A percentile compares a stretch with the other conserved stretches of the same genome.
phyloP scores from a whole-genome alignment of 371 early-diverging fungal species.

The Neoconidiobolus thromboides region DNA sequence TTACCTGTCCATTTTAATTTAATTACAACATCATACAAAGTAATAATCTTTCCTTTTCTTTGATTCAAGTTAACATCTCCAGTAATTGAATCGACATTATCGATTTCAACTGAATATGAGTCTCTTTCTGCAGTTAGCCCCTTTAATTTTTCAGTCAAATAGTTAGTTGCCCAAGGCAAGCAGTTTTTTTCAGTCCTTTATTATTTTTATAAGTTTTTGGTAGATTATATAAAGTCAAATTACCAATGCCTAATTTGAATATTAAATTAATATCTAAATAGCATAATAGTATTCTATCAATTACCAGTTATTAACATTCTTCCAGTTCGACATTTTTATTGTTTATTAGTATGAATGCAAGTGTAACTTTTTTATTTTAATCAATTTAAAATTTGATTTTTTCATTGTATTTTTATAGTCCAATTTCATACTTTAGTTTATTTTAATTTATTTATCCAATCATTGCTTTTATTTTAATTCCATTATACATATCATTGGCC shows the following conservation, averaged over 20 bases:
- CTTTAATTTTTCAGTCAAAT: slow-evolving; percentile 19
- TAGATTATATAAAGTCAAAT: background rate
- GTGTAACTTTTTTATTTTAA: too few relatives aligned
- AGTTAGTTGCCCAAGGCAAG: slow-evolving; percentile 63
- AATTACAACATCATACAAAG: slow-evolving; percentile 64
- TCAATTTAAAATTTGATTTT: too few relatives aligned
- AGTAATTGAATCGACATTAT: slow-evolving; percentile 31
- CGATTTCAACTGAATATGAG: slow-evolving; percentile 29
- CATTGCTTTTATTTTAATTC: too few relatives aligned
- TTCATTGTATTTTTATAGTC: too few relatives aligned
- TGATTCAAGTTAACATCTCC: slow-evolving; percentile 84
- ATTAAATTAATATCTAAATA: background rate
- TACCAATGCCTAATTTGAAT: slow-evolving; percentile 13
- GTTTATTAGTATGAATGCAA: too few relatives aligned
- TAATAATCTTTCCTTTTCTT: slow-evolving; percentile 78
- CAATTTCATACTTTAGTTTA: too few relatives aligned
- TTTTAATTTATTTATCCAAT: too few relatives aligned
- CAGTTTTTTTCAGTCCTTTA: slow-evolving; percentile 87
- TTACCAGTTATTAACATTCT: slow-evolving; percentile 66
- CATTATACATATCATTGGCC: too few relatives aligned
- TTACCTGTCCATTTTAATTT: slow-evolving; percentile 55
- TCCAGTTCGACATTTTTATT: slow-evolving; percentile 32
- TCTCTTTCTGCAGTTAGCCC: slow-evolving; percentile 18
- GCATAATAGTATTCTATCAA: background rate
- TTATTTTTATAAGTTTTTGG: background rate